Evolutionary conservation across 129 eudicot species (phyloP), one percentile per base, ranked within the genome.

Genomic region (Smallanthus sonchifolius): DNA sequence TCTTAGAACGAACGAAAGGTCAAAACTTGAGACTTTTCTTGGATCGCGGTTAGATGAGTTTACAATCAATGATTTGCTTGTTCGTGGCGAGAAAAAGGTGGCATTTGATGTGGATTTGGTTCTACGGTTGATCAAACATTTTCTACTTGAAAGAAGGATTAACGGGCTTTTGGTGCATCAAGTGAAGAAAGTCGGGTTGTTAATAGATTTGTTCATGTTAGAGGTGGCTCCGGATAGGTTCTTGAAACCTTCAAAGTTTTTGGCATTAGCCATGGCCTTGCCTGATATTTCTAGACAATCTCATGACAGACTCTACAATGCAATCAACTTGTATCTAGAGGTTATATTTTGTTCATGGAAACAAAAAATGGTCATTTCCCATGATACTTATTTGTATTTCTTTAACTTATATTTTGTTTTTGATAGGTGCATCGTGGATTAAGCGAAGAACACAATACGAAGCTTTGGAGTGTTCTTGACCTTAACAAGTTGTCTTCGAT

Each of bases 161-260:
- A 13, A 63, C 1, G 51, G 67, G 36, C 73, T 70, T 7, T 72
- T 65, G 10, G 34, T 28, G 11, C 30, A 57, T 20, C 79, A 78
- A 6, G 35, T 77, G 51, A 81, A 86, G 77, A 88, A 77, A 70
- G 85, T 86, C 10, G 87, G 75, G 30, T 10, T 51, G n/a, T 84
- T 88, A 82, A 68, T 86, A 13, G 95, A 88, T 51, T 77, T 80
- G 75, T 88, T 86, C 70, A 65, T 83, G 62, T 37, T 71, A 74
- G 88, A 88, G 78, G 90, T 88, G 73, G 85, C 87, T 44, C 82
- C 88, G 35, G 95, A 88, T 74, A 82, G 83, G 14, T 14, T 35
- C n/a, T 75, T 88, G 4, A 84, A 60, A 65, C 85, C 80, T n/a
- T 79, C 79, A 0, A 83, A 78, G 75, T 88, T 88, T 44, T 10